phyloP scores from a whole-genome alignment of 345 rosid genomes.

The Raphanus sativus region DNA sequence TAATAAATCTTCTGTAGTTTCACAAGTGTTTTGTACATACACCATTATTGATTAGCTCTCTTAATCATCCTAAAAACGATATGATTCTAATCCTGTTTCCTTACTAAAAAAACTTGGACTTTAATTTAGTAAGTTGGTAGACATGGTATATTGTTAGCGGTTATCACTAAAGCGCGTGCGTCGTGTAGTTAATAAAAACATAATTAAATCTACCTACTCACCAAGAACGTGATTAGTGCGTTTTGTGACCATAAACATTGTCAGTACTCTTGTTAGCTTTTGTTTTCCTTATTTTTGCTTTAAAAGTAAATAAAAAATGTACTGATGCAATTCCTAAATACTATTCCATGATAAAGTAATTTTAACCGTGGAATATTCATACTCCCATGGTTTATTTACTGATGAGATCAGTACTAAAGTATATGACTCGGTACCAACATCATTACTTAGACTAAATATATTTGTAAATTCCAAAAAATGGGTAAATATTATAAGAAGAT shows the following conservation, averaged over 20 bases:
- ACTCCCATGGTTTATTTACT: not conserved
- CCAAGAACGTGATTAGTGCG: not conserved
- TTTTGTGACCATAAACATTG: not conserved
- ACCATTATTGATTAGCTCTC: conserved; percentile 8
- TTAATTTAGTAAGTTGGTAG: not conserved
- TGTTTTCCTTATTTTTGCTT: not conserved
- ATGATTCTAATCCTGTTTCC: not conserved
- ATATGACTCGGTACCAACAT: conserved; percentile 21
- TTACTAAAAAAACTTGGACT: not conserved
- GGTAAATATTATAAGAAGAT: not conserved
- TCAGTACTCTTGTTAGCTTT: not conserved
- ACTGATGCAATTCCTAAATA: not conserved
- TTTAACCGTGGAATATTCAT: conserved; percentile 2
- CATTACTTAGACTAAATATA: not conserved
- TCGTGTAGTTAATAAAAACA: not conserved
- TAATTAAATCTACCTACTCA: conserved; percentile 10
- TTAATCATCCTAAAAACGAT: not conserved
- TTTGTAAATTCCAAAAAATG: not conserved
- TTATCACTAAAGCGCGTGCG: conserved; percentile 3
- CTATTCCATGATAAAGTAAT: not conserved
- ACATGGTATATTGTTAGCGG: not conserved
- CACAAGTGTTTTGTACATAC: not conserved
- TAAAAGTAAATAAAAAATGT: not conserved
- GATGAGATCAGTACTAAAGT: not conserved
- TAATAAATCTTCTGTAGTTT: not conserved